phyloP scores from a whole-genome alignment of 257 asterid genomes.

The Craterostigma plantagineum region DNA sequence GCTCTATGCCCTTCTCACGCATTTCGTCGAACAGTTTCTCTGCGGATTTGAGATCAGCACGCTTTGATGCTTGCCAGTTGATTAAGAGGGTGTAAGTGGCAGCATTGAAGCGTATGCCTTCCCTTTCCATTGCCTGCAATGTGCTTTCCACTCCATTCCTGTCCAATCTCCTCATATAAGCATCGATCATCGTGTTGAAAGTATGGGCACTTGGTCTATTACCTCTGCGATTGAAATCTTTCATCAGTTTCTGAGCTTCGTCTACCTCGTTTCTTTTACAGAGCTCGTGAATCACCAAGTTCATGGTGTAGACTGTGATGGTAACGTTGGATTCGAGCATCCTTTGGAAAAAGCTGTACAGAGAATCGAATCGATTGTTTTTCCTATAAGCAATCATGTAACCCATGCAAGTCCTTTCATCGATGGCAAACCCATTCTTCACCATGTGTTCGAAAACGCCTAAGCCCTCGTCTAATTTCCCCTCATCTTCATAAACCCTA shows the following conservation, averaged over 20 bases:
- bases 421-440: slow-evolving; percentile 30
- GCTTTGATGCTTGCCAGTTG: slow-evolving; percentile 15
- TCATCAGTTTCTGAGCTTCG: slow-evolving; percentile 40
- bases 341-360: slow-evolving; percentile 32
- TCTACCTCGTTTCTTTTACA: slow-evolving; percentile 39
- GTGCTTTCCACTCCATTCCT: slow-evolving; percentile 23
- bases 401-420: slow-evolving; percentile 74
- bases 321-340: slow-evolving; percentile 63
- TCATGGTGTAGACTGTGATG: slow-evolving; percentile 58
- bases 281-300: slow-evolving; percentile 38
- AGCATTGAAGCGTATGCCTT: slow-evolving; percentile 38
- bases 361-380: slow-evolving; percentile 20
- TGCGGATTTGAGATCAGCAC: slow-evolving; percentile 26
- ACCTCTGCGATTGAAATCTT: slow-evolving; percentile 34
- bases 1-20: slow-evolving; percentile 27
- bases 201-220: slow-evolving; percentile 47
- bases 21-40: slow-evolving; percentile 49
- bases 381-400: slow-evolving; percentile 50
- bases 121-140: slow-evolving; percentile 36
- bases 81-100: slow-evolving; percentile 55
- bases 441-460: slow-evolving; percentile 33
- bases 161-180: slow-evolving; percentile 36
- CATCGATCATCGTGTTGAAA: slow-evolving; percentile 53
- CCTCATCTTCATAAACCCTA: slow-evolving; percentile 28
- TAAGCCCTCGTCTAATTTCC: slow-evolving; percentile 22